These are phyloP conservation scores for Blepharisma japonicum DNA, from an alignment of 73 alveolate genomes.

Conservation along the genomic window DNA sequence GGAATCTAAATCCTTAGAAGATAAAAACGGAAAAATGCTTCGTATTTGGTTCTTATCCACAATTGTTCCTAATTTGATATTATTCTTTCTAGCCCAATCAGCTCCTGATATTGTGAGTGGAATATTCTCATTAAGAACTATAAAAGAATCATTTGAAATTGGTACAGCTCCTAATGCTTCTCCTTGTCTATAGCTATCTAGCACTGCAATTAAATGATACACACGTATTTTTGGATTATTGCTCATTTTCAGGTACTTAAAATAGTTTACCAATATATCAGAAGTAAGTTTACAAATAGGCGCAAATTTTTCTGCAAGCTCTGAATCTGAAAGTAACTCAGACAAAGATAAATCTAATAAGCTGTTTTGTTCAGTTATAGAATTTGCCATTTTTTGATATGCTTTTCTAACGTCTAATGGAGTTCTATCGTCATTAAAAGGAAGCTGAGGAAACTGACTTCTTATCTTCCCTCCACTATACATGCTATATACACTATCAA, in stretches of 20 bases:
- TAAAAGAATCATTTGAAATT: background rate
- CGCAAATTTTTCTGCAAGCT: background rate
- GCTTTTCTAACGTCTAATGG: background rate
- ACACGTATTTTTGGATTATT: background rate
- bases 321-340: background rate
- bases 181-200: background rate
- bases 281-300: background rate
- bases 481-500: background rate
- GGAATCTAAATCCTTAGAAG: background rate
- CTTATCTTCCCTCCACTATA: background rate
- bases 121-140: background rate
- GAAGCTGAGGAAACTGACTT: background rate
- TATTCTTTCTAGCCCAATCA: background rate
- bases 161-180: background rate
- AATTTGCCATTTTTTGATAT: background rate
- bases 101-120: background rate
- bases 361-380: background rate
- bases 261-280: background rate
- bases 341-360: background rate
- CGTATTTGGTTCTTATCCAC: background rate
- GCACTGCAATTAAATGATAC: slow-evolving; percentile 1
- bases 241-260: background rate
- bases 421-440: background rate
- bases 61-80: background rate
- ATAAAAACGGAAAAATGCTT: background rate